Percentiles rank a stretch among this genome's conserved stretches.
These are phyloP conservation scores for Alternaria solani DNA, from an alignment of 2,329 filamentous ascomycete species.

Conservation along the genomic window DNA sequence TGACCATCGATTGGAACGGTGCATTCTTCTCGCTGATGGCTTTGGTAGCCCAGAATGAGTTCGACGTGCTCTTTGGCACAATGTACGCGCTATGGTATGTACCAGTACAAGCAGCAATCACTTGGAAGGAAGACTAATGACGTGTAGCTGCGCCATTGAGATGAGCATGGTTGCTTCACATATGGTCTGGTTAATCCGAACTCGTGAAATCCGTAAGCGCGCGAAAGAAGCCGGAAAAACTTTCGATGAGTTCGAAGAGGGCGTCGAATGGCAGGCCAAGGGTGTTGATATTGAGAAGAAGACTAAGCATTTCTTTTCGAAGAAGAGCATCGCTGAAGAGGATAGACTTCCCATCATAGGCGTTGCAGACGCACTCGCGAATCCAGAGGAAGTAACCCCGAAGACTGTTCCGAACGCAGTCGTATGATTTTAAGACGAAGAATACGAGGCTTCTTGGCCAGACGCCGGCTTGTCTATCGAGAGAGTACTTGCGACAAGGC, in stretches of 20 bases:
- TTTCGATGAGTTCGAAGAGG: constrained; percentile 61
- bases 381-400: constrained; percentile 5
- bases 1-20: constrained; percentile 65
- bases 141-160: constrained; percentile 58
- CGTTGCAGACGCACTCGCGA: neutral
- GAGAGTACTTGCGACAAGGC: neutral
- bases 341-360: neutral
- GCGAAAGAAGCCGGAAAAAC: constrained; percentile 52
- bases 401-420: constrained; percentile 31
- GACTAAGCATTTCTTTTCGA: constrained; percentile 13
- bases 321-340: neutral
- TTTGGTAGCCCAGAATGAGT: constrained; percentile 64
- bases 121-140: neutral
- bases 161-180: constrained; percentile 66
- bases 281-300: constrained; percentile 31
- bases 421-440: neutral
- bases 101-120: neutral
- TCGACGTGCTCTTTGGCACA: constrained; percentile 66
- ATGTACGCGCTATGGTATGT: constrained; percentile 62
- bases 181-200: constrained; percentile 63
- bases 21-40: constrained; percentile 69
- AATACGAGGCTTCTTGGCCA: neutral
- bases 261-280: constrained; percentile 30
- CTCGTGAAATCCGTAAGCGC: constrained; percentile 58
- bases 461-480: neutral